Base-by-base conservation (phyloP, 805 yeast genomes). In the Candida namnaoensis region DNA sequence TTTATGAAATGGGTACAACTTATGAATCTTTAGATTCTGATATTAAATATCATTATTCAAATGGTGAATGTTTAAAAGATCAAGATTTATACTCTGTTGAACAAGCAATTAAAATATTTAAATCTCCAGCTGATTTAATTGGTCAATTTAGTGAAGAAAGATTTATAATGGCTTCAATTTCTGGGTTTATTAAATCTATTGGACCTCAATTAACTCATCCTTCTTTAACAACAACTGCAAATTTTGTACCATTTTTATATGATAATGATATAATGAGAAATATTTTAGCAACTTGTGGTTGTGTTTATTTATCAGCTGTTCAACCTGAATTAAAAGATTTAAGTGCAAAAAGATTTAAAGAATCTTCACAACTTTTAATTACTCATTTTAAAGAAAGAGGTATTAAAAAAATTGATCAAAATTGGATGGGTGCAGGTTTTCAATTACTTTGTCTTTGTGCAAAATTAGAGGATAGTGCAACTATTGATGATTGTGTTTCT, bases 131-230 rank as follows among this genome's bases (percentile, higher is more conserved):
- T 3, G 7, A 30, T 11, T 6, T 12, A 13, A 30, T 11, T 12
- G 13, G 3, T 3, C 13, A 9, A 30, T 30, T 12, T 13, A 8
- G 2, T 9, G 38, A 44, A 13, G 48, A 46, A 7, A 36, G 25
- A 13, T 47, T 49, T 42, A 39, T 46, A 26, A 24, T 35, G 6
- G 66, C 65, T 4, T 69, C 69, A 44, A 54, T 62, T 6, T 58
- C 62, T 36, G 69, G 68, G 2, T 70, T 68, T 46, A 60, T 71
- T 45, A 61, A 62, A 6, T 52, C 67, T 4, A 53, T 69, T 9
- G 65, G 69, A 1, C 71, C 74, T 1, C 72, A 68, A 43, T 50
- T 61, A 34, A 62, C 72, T 0, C 72, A 68, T 44, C 62, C 65
- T 2, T 49, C 54, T 12, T 48, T 69, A 6, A 66, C 69, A 10